Conservation (phyloP, 768 basidiomycete genomes). For the Leccinum imitatum region DNA sequence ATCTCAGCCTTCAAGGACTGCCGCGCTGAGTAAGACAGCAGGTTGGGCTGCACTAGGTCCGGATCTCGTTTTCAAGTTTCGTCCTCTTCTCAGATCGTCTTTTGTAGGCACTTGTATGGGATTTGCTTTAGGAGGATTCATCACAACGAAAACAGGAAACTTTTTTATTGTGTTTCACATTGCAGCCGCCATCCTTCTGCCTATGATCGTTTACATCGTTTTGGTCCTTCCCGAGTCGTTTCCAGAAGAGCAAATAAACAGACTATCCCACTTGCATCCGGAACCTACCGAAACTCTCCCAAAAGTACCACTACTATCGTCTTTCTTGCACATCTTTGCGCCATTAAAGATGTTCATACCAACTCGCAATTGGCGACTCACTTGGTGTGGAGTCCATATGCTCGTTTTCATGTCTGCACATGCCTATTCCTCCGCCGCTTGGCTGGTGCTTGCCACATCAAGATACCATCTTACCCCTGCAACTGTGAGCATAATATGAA, state of each 20-base stretch:
- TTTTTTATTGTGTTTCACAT: conserved; percentile 23
- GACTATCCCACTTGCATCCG: conserved; percentile 7
- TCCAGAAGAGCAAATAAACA: conserved; percentile 21
- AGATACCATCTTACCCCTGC: conserved; percentile 28
- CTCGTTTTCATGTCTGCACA: conserved; percentile 21
- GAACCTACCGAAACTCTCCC: neutral
- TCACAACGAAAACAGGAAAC: conserved; percentile 29
- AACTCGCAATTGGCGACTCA: conserved; percentile 30
- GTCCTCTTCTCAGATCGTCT: neutral
- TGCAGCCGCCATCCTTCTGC: conserved; percentile 12
- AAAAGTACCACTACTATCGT: neutral
- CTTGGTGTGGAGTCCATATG: conserved; percentile 28
- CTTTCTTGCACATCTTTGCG: conserved; percentile 17
- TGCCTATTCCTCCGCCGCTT: conserved; percentile 14
- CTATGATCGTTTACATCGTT: conserved; percentile 22
- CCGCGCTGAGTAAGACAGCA: conserved; percentile 23
- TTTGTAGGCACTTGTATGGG: conserved; percentile 27
- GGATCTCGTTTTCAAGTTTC: neutral
- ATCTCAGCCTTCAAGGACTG: conserved; percentile 22
- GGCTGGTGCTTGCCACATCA: conserved; percentile 27
- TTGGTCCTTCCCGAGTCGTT: conserved; percentile 33
- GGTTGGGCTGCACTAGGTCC: conserved; percentile 33
- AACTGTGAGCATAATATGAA: conserved; percentile 16
- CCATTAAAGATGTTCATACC: conserved; percentile 27
- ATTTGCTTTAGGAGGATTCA: conserved; percentile 28